These are phyloP conservation scores for Pseudohalonectria lignicola DNA, from an alignment of 2,329 filamentous ascomycete genomes.

Conservation along the genomic window DNA sequence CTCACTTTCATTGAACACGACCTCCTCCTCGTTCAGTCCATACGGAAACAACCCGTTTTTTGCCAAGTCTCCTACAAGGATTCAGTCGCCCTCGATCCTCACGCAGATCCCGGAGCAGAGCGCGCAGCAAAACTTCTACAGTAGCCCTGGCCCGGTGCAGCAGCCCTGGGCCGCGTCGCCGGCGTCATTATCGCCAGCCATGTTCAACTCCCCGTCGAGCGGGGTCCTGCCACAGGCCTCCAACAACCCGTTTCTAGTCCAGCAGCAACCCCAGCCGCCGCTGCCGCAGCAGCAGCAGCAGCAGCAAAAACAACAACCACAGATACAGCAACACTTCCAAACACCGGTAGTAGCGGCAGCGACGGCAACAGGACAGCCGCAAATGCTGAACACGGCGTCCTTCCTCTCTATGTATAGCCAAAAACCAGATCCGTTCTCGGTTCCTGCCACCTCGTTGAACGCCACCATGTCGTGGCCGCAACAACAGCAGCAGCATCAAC, in stretches of 20 bases:
- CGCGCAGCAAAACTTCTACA: constrained; percentile 30
- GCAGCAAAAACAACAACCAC: constrained; percentile 13
- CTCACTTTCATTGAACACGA: constrained; percentile 27
- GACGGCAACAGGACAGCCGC: constrained; percentile 21
- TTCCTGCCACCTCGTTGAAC: too few relatives aligned
- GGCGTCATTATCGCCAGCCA: not conserved
- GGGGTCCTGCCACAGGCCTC: constrained; percentile 4
- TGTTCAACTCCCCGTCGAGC: constrained; percentile 2
- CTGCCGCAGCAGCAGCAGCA: constrained; percentile 21
- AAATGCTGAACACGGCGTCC: constrained; percentile 55
- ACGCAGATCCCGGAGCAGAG: constrained; percentile 41
- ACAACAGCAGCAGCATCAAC: constrained; percentile 16
- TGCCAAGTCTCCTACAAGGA: constrained; percentile 32
- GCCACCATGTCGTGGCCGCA: too few relatives aligned
- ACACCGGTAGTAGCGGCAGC: constrained; percentile 19
- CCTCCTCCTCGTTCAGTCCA: constrained; percentile 12
- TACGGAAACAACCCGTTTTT: constrained; percentile 36
- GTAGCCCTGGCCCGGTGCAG: constrained; percentile 5
- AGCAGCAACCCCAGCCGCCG: constrained; percentile 11
- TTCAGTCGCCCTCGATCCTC: constrained; percentile 33
- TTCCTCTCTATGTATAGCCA: constrained; percentile 69
- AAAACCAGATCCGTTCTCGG: constrained; percentile 25
- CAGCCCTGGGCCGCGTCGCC: constrained; percentile 5
- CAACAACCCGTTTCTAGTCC: constrained; percentile 21
- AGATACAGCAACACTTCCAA: constrained; percentile 9